These are phyloP conservation scores for Komagataella kurtzmanii DNA, from an alignment of 805 yeast genomes.

Conservation along the genomic window DNA sequence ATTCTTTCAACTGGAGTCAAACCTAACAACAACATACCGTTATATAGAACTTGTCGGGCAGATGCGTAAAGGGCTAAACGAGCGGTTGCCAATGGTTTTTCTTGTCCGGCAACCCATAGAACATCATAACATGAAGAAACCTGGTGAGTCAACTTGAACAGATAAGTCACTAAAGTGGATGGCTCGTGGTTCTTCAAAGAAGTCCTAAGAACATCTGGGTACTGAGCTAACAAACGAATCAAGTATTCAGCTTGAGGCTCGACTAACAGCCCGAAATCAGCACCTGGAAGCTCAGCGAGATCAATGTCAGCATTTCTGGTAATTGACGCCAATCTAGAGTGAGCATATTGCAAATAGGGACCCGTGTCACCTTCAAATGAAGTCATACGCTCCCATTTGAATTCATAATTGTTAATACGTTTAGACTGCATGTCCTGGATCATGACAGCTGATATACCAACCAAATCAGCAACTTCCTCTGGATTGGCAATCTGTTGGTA, in stretches of 20 bases:
- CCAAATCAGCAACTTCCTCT: constrained; percentile 85
- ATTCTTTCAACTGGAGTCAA: constrained; percentile 98
- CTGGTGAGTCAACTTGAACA: constrained; percentile 84
- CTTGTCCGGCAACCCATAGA: constrained; percentile 95
- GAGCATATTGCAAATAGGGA: constrained; percentile 96
- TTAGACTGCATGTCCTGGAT: constrained; percentile 98
- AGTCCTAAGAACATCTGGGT: constrained; percentile 79
- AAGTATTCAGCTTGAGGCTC: constrained; percentile 29
- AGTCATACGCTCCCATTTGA: constrained; percentile 96
- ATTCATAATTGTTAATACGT: constrained; percentile 90
- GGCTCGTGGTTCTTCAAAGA: constrained; percentile 86
- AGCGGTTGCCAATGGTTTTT: constrained; percentile 72
- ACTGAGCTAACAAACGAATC: constrained; percentile 71
- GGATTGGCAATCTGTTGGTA: constrained; percentile 91
- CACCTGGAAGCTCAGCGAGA: constrained; percentile 16
- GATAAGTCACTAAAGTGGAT: constrained; percentile 83
- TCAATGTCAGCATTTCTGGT: constrained; percentile 41
- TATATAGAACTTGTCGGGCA: constrained; percentile 78
- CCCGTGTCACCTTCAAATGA: constrained; percentile 99
- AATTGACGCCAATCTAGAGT: constrained; percentile 89
- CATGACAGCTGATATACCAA: constrained; percentile 97
- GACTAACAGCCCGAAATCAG: constrained; percentile 13
- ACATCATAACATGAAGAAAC: constrained; percentile 94
- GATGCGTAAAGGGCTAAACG: constrained; percentile 84
- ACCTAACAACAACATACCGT: constrained; percentile 84